Evolutionary conservation across 208 protist genomes (phyloP).

Genomic region (Leishmania tropica): DNA sequence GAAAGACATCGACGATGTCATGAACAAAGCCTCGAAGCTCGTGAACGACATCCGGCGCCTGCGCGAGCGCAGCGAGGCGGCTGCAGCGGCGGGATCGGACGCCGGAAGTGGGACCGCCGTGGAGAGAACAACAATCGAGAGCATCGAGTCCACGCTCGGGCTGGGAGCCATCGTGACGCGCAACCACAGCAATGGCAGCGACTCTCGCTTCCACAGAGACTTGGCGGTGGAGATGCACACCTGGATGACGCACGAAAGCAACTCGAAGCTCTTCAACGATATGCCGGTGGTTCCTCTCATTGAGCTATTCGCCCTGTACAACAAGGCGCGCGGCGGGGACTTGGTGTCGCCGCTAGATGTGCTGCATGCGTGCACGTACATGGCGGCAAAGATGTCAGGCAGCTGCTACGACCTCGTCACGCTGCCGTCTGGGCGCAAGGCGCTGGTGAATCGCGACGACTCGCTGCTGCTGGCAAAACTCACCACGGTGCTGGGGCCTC

Average conservation of each 20-base stretch:
- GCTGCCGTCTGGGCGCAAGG: conserved; percentile 72
- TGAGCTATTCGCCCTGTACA: conserved; percentile 87
- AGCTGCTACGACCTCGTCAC: conserved; percentile 57
- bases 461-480: conserved; percentile 62
- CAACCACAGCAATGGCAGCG: conserved; percentile 20
- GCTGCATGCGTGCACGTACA: conserved; percentile 56
- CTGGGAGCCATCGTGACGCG: conserved; percentile 62
- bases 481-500: conserved; percentile 53
- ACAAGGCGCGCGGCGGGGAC: conserved; percentile 78
- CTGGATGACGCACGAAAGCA: conserved; percentile 85
- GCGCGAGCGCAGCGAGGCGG: conserved; percentile 47
- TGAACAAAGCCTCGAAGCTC: conserved; percentile 75
- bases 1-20: conserved; percentile 85
- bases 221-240: conserved; percentile 75
- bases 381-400: conserved; percentile 41
- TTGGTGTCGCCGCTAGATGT: conserved; percentile 81
- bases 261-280: conserved; percentile 66
- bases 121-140: conserved; percentile 64
- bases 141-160: conserved; percentile 85
- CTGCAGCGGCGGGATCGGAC: conserved; percentile 24
- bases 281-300: conserved; percentile 81
- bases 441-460: conserved; percentile 68
- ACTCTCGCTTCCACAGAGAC: conserved; percentile 53
- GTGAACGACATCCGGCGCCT: conserved; percentile 70
- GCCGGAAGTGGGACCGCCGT: conserved; percentile 27